Percentiles rank a stretch among this genome's conserved stretches.
Conservation (phyloP, 768 basidiomycete genomes). For the Kwoniella dendrophila region DNA sequence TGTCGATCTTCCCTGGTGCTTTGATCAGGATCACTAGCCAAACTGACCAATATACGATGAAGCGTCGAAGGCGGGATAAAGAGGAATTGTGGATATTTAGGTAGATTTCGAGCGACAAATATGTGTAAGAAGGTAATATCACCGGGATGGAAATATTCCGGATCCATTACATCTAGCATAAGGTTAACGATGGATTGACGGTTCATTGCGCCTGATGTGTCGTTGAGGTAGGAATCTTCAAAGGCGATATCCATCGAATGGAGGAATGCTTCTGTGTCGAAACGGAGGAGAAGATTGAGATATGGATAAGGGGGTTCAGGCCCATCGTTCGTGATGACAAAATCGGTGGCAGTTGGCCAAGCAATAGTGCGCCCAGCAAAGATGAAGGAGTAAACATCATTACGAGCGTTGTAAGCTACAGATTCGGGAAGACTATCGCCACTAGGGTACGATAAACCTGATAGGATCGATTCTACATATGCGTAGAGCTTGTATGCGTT, state of each 20-base stretch:
- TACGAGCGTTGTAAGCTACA: constrained; percentile 71
- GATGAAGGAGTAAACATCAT: constrained; percentile 75
- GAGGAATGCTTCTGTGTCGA: constrained; percentile 91
- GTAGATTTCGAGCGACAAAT: constrained; percentile 92
- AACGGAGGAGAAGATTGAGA: constrained; percentile 74
- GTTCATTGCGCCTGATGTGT: constrained; percentile 66
- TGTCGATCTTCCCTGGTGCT: constrained; percentile 91
- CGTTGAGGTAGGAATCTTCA: constrained; percentile 88
- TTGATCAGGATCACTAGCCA: constrained; percentile 73
- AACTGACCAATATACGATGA: constrained; percentile 73
- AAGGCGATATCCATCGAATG: constrained; percentile 93
- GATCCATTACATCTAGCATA: constrained; percentile 69
- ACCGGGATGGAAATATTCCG: constrained; percentile 30
- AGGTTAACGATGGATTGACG: constrained; percentile 82
- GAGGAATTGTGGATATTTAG: constrained; percentile 87
- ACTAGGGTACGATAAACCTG: constrained; percentile 84
- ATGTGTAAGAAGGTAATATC: constrained; percentile 88
- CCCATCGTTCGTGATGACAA: constrained; percentile 71
- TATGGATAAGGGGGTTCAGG: constrained; percentile 88
- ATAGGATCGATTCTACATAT: constrained; percentile 77
- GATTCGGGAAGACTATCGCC: constrained; percentile 68
- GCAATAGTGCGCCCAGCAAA: constrained; percentile 77
- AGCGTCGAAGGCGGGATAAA: constrained; percentile 68
- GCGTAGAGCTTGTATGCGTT: constrained; percentile 91
- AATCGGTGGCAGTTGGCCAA: constrained; percentile 71